These are phyloP conservation scores for Lepidium africanum DNA, from an alignment of 345 rosid genomes.

Conservation along the genomic window DNA sequence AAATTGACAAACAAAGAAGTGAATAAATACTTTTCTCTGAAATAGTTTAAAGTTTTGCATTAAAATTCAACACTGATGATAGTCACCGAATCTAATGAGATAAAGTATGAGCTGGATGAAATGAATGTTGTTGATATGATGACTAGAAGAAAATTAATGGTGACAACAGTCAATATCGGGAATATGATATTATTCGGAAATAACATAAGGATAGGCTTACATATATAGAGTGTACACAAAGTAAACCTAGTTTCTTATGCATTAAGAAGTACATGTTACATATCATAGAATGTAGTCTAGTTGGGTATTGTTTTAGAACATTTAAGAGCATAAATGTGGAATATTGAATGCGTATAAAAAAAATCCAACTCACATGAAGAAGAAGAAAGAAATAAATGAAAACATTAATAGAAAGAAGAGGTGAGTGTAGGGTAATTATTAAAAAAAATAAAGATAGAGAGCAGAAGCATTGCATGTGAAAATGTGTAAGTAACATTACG, in stretches of 20 bases:
- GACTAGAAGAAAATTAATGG: neutral
- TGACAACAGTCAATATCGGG: neutral
- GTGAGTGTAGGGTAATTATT: conserved; percentile 5
- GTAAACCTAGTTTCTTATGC: neutral
- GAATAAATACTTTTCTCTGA: too few species aligned
- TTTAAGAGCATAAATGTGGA: neutral
- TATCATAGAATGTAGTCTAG: neutral
- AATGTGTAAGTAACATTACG: conserved; percentile 21
- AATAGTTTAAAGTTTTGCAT: too few species aligned
- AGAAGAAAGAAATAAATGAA: conserved; percentile 4
- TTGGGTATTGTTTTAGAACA: neutral
- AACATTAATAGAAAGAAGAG: conserved; percentile 10
- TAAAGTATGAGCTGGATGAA: too few species aligned
- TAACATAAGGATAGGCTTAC: neutral
- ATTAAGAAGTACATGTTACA: neutral
- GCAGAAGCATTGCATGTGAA: conserved; percentile 31
- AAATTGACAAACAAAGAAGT: too few species aligned
- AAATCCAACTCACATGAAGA: conserved; percentile 10
- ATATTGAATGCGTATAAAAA: neutral
- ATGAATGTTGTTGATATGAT: too few species aligned
- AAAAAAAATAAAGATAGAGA: conserved; percentile 5
- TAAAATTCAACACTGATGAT: too few species aligned
- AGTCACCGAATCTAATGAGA: too few species aligned
- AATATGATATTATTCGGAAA: neutral
- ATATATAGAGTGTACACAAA: neutral